A percentile compares a stretch with the other conserved stretches of the same genome.
Evolutionary conservation across 1,139 yeast species (phyloP).

Genomic region (Yamadazyma sp.): DNA sequence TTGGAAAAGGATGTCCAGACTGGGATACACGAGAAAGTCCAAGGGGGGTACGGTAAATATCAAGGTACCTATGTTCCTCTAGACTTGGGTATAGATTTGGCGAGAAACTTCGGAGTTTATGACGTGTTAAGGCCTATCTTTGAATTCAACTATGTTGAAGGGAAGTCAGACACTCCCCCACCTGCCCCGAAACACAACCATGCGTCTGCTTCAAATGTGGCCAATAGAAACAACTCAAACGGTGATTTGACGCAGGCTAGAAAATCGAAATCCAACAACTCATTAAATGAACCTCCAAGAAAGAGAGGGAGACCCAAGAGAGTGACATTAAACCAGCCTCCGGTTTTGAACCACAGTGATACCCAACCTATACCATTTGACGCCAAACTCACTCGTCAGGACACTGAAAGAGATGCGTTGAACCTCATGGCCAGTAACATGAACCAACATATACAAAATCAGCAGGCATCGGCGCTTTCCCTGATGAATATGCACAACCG

Average conservation of each 20-base stretch:
- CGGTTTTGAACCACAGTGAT: slow-evolving; percentile 29
- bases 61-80: slow-evolving; percentile 95
- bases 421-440: slow-evolving; percentile 35
- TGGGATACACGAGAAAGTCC: slow-evolving; percentile 87
- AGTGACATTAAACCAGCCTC: slow-evolving; percentile 27
- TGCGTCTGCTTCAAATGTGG: slow-evolving; percentile 56
- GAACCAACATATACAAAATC: slow-evolving; percentile 14
- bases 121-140: slow-evolving; percentile 68
- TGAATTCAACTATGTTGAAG: slow-evolving; percentile 57
- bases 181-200: slow-evolving; percentile 85
- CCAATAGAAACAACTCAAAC: slow-evolving; percentile 37
- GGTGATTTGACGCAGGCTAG: slow-evolving; percentile 12
- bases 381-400: slow-evolving; percentile 37
- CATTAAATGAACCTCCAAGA: slow-evolving; percentile 32
- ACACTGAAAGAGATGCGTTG: slow-evolving; percentile 44
- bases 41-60: slow-evolving; percentile 92
- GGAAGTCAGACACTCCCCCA: slow-evolving; percentile 64
- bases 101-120: slow-evolving; percentile 70
- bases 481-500: neutral
- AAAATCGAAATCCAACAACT: slow-evolving; percentile 23
- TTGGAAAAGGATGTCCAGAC: slow-evolving; percentile 85
- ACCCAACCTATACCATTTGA: slow-evolving; percentile 29
- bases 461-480: neutral
- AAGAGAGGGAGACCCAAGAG: slow-evolving; percentile 53
- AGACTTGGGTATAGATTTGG: slow-evolving; percentile 61